Conservation (phyloP, 2,329 filamentous ascomycete genomes). For the Sarocladium strictum region DNA sequence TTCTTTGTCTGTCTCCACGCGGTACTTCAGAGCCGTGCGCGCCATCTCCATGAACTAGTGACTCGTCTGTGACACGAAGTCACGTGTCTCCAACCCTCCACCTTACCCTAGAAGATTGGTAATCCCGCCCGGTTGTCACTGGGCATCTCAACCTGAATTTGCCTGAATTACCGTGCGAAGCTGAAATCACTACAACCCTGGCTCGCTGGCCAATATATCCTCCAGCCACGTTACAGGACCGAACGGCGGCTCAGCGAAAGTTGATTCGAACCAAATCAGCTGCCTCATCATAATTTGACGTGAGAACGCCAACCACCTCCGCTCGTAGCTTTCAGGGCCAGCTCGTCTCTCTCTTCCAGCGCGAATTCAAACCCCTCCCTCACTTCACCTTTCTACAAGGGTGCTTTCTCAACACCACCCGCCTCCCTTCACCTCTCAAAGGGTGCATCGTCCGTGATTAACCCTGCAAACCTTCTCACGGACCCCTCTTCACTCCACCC, state of each 20-base stretch:
- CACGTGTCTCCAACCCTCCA: neutral
- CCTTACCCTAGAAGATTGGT: neutral
- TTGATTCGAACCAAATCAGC: neutral
- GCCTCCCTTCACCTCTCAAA: neutral
- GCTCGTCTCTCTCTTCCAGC: no score
- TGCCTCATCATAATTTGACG: neutral
- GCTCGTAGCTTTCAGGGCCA: no score
- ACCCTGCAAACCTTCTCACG: neutral
- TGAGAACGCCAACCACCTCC: neutral
- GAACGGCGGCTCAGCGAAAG: neutral
- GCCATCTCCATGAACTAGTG: neutral
- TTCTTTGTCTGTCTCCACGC: neutral
- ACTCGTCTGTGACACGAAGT: neutral
- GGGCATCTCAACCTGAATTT: no score
- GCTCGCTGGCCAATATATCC: neutral
- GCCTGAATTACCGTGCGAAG: no score
- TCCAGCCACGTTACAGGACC: neutral
- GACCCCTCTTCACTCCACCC: constrained; percentile 1
- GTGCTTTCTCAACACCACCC: neutral
- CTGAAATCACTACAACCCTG: neutral
- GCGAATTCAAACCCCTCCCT: neutral
- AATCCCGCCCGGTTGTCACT: neutral
- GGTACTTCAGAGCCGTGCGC: neutral
- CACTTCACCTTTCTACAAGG: neutral
- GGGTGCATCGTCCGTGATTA: neutral